Evolutionary conservation across 805 yeast species (phyloP).

Genomic region (Metschnikowia sp.): DNA sequence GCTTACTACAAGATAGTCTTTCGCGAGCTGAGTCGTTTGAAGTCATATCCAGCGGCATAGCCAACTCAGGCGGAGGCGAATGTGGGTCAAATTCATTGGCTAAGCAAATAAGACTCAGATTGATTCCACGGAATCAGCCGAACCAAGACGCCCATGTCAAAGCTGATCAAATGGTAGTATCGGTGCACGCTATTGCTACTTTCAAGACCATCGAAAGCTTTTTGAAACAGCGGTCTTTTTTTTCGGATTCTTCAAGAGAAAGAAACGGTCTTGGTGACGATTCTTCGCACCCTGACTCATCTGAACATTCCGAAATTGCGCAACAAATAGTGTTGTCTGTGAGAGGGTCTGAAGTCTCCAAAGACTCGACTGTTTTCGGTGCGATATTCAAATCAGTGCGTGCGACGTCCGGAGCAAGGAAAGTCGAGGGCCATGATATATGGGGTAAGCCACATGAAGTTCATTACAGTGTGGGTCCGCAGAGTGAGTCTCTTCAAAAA

Average conservation of each 20-base stretch:
- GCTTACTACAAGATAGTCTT: slow-evolving; percentile 60
- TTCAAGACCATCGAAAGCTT: slow-evolving; percentile 50
- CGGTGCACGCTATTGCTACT: slow-evolving; percentile 61
- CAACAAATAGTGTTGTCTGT: slow-evolving; percentile 50
- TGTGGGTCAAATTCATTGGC: slow-evolving; percentile 61
- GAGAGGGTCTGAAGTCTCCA: slow-evolving; percentile 55
- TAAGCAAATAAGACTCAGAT: slow-evolving; percentile 61
- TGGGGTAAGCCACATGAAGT: slow-evolving; percentile 61
- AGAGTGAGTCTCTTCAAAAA: background rate
- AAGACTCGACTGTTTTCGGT: slow-evolving; percentile 72
- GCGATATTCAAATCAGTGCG: slow-evolving; percentile 57
- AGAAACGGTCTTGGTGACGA: background rate
- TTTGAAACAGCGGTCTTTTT: slow-evolving; percentile 20
- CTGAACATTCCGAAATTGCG: background rate
- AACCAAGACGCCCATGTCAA: slow-evolving; percentile 18
- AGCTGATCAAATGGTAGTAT: slow-evolving; percentile 35
- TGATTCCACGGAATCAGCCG: slow-evolving; percentile 26
- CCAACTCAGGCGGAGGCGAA: slow-evolving; percentile 12
- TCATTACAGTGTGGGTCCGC: slow-evolving; percentile 27
- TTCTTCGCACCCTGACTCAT: background rate
- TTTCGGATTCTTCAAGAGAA: slow-evolving; percentile 1
- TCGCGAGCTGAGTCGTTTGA: slow-evolving; percentile 73
- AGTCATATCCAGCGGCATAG: slow-evolving; percentile 47
- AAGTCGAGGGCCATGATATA: slow-evolving; percentile 45
- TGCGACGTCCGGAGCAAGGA: slow-evolving; percentile 29